Conservation (phyloP, 2,329 filamentous ascomycete species). For the Venturia effusa region DNA sequence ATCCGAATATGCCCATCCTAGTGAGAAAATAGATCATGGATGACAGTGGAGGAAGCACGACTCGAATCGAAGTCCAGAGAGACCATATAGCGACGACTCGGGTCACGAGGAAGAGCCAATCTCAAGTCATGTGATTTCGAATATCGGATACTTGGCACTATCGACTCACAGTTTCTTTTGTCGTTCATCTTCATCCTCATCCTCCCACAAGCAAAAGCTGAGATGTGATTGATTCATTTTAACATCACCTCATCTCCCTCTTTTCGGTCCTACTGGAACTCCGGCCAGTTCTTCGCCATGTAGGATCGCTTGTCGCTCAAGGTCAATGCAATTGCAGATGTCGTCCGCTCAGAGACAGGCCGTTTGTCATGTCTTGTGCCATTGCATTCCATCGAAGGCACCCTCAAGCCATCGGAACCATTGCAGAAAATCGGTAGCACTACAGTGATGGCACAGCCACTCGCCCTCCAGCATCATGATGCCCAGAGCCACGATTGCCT, state of each 20-base stretch:
- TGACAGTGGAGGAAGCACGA: slow-evolving; percentile 45
- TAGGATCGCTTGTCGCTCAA: background rate
- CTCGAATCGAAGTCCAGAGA: no score
- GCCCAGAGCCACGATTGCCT: background rate
- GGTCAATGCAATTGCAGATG: background rate
- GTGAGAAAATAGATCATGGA: slow-evolving; percentile 63
- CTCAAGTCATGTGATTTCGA: slow-evolving; percentile 48
- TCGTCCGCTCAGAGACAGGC: background rate
- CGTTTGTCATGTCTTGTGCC: background rate
- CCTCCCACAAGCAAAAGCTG: background rate
- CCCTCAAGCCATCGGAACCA: background rate
- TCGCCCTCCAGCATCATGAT: background rate
- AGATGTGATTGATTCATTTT: background rate
- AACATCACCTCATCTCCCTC: background rate
- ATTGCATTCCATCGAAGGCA: background rate
- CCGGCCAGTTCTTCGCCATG: background rate
- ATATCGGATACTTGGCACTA: background rate
- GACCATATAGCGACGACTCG: no score
- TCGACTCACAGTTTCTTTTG: background rate
- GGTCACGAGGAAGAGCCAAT: no score
- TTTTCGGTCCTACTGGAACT: background rate
- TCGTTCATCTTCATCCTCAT: background rate
- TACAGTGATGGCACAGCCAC: background rate
- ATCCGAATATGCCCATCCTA: no score
- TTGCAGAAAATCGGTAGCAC: background rate